Conservation (phyloP, 352 stramenopile species). For the Blastocystis sp. region DNA sequence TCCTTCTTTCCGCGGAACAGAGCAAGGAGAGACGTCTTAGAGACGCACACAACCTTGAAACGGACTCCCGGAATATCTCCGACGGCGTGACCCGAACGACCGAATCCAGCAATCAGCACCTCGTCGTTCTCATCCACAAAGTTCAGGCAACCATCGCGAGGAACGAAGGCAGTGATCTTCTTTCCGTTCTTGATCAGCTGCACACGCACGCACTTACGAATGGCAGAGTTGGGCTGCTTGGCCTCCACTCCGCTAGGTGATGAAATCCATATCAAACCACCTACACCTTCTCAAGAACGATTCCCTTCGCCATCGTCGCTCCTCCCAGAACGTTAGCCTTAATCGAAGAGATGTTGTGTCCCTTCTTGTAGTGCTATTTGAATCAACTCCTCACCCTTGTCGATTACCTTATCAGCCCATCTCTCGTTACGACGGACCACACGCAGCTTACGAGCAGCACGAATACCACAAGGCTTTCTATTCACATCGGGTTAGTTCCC, state of each 20-base stretch:
- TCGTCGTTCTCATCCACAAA: constrained; percentile 98
- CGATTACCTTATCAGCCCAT: constrained; percentile 81
- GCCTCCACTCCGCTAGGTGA: constrained; percentile 88
- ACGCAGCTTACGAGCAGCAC: constrained; percentile 95
- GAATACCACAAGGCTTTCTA: constrained; percentile 94
- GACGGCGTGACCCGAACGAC: constrained; percentile 93
- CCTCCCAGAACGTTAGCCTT: constrained; percentile 99
- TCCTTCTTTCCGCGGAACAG: constrained; percentile 99
- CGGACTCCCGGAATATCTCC: constrained; percentile 99
- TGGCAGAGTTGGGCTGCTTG: constrained; percentile 99
- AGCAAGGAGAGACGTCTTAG: constrained; percentile 75
- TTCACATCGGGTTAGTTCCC: neutral
- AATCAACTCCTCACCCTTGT: constrained; percentile 7
- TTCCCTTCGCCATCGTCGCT: constrained; percentile 99
- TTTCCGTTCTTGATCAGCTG: constrained; percentile 99
- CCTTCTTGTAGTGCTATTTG: constrained; percentile 90
- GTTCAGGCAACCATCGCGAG: constrained; percentile 98
- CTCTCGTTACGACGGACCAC: constrained; percentile 89
- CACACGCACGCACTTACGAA: constrained; percentile 98
- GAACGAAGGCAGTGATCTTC: constrained; percentile 99
- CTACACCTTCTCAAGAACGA: constrained; percentile 99
- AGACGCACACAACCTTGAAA: constrained; percentile 83
- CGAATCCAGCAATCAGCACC: constrained; percentile 98
- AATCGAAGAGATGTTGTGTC: constrained; percentile 94
- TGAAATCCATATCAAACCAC: constrained; percentile 58